Evolutionary conservation across 1,139 yeast genomes (phyloP), one percentile per base, ranked within the genome.

Genomic region (Taphrina confusa): DNA sequence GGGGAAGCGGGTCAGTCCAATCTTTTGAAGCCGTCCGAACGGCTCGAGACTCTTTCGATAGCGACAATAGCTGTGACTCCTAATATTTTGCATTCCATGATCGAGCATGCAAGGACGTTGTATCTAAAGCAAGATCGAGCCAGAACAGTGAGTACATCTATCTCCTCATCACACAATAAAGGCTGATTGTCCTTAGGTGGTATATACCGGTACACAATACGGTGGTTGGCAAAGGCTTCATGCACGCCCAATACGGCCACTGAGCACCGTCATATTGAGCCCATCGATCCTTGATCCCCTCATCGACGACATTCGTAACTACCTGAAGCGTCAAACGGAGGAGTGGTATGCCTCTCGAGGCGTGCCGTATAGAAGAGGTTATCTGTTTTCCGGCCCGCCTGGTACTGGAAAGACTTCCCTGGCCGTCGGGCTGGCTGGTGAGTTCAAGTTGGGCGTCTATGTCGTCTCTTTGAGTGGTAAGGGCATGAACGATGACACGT

Each of bases 351-450:
- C 88, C 66, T 87, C 87, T 64, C 77, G 99, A 66, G 99, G 99
- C 14, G 92, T 94, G 62, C 99, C 99, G 0, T 92, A 92, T 70
- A 81, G 99, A 71, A 79, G 99, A 68, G 99, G 99, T 0, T 94
- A 92, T 70, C 77, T 92, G 56, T 75, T 92, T 36, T 91, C 88
- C 72, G 99, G 99, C 0, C 98, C 99, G 0, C 98, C 98, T 0
- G 99, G 99, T 0, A 84, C 94, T 66, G 99, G 99, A 60, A 92
- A 92, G 71, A 90, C 97, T 1, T 87, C 96, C 67, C 88, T 89
- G 65, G 92, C 92, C 63, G 97, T 91, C 71, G 97, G 98, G 0
- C 76, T 92, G 61, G 98, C 98, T 0, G 99, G 97, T 28, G 95
- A 91, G 66, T 77, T 92, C 69, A 97, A 94, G 72, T 92, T 92